Conservation (phyloP, 257 asterid species). For the Nicotiana paniculata region DNA sequence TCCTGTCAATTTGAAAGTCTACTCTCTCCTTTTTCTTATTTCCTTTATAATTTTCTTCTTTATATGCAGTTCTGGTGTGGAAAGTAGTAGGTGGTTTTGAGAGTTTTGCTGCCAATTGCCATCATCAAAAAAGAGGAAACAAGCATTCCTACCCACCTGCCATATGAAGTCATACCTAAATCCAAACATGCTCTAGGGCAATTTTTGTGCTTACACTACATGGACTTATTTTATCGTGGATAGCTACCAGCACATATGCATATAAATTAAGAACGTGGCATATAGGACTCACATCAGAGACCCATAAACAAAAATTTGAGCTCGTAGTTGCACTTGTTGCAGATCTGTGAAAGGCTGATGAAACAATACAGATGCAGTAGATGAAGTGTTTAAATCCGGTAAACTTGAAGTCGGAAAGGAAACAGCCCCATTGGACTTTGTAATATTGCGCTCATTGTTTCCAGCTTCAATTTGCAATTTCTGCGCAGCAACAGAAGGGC, state of each 20-base stretch:
- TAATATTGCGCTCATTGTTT: slow-evolving; percentile 20
- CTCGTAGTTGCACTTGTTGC: slow-evolving; percentile 96
- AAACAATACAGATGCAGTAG: slow-evolving; percentile 49
- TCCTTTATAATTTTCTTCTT: neutral
- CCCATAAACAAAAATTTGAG: slow-evolving; percentile 96
- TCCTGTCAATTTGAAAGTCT: neutral
- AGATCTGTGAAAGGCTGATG: slow-evolving; percentile 91
- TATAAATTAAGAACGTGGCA: neutral
- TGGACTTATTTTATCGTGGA: neutral
- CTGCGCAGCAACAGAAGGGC: slow-evolving; percentile 46
- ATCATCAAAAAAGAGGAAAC: neutral
- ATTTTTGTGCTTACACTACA: neutral
- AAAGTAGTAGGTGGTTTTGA: neutral
- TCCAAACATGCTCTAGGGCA: neutral
- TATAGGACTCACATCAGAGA: slow-evolving; percentile 76
- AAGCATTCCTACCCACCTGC: neutral
- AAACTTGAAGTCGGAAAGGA: slow-evolving; percentile 54
- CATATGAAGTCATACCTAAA: neutral
- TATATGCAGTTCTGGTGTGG: neutral
- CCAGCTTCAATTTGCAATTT: slow-evolving; percentile 44
- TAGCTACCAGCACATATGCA: neutral
- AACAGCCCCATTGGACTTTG: slow-evolving; percentile 41
- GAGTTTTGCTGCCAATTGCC: neutral
- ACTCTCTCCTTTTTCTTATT: neutral
- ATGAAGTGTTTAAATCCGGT: slow-evolving; percentile 79